Evolutionary conservation across 208 protist species (phyloP).

Genomic region (Leishmania braziliensis): DNA sequence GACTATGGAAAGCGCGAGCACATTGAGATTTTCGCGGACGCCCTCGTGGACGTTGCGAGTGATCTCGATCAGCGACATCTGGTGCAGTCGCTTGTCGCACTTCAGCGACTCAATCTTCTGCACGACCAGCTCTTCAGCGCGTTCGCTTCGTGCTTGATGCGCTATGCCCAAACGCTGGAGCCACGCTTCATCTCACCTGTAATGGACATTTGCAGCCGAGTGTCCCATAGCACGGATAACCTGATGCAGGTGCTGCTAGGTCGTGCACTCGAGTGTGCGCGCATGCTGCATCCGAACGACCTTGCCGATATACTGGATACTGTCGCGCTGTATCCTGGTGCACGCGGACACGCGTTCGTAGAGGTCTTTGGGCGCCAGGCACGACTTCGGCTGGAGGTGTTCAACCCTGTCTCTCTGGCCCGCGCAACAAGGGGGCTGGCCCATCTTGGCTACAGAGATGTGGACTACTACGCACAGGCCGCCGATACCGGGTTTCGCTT

Average conservation of each 20-base stretch:
- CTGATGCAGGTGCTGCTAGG: conserved; percentile 74
- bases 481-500: conserved; percentile 69
- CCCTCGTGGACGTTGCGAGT: conserved; percentile 67
- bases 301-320: conserved; percentile 73
- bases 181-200: conserved; percentile 65
- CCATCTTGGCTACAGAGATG: conserved; percentile 74
- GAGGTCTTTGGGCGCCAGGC: conserved; percentile 74
- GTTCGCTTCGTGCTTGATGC: conserved; percentile 46
- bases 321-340: conserved; percentile 72
- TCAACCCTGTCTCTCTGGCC: conserved; percentile 54
- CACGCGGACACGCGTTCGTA: conserved; percentile 66
- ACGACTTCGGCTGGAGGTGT: conserved; percentile 71
- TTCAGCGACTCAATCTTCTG: conserved; percentile 72
- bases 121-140: conserved; percentile 68
- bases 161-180: conserved; percentile 47
- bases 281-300: conserved; percentile 57
- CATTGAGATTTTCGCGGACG: conserved; percentile 88
- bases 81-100: conserved; percentile 73
- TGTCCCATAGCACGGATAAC: conserved; percentile 49
- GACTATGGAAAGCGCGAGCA: conserved; percentile 75
- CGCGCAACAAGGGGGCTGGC: conserved; percentile 63
- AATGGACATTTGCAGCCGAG: conserved; percentile 84
- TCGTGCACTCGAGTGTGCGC: conserved; percentile 67
- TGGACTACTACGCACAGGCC: conserved; percentile 74
- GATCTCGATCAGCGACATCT: conserved; percentile 72